Conservation (phyloP, 768 basidiomycete genomes). For the Cubamyces lactineus region DNA sequence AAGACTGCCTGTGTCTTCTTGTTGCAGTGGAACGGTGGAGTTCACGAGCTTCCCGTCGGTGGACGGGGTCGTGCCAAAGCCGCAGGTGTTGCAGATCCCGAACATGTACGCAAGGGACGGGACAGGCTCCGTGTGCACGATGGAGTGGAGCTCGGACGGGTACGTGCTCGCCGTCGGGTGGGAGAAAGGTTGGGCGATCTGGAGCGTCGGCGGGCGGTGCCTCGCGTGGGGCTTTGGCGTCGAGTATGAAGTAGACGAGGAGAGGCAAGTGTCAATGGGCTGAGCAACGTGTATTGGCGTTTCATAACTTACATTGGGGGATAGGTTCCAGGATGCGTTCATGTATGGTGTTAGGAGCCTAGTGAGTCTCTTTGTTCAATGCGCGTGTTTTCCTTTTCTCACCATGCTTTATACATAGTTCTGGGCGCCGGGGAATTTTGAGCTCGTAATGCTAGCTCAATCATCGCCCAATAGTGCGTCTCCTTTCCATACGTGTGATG, state of each 20-base stretch:
- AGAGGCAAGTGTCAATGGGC: constrained; percentile 42
- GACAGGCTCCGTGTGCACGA: constrained; percentile 62
- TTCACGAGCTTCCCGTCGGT: constrained; percentile 70
- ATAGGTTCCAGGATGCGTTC: constrained; percentile 77
- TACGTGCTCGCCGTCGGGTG: constrained; percentile 94
- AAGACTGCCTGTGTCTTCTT: too few relatives aligned
- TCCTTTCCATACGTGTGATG: neutral
- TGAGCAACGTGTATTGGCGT: too few relatives aligned
- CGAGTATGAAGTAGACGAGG: constrained; percentile 61
- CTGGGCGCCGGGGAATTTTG: constrained; percentile 93
- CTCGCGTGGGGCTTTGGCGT: constrained; percentile 77
- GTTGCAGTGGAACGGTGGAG: constrained; percentile 63
- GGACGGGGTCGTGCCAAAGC: constrained; percentile 57
- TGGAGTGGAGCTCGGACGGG: constrained; percentile 96
- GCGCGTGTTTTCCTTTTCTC: neutral
- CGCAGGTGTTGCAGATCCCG: constrained; percentile 65
- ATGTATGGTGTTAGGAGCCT: constrained; percentile 79
- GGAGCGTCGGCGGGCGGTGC: constrained; percentile 88
- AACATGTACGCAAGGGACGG: constrained; percentile 56
- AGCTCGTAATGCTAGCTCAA: constrained; percentile 75
- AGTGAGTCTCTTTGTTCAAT: constrained; percentile 47
- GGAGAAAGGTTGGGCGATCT: constrained; percentile 87
- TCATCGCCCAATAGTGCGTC: constrained; percentile 53
- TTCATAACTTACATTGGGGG: too few relatives aligned
- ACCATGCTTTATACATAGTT: constrained; percentile 53